Percentiles rank a stretch among this genome's conserved stretches.
These are phyloP conservation scores for Suillus fuscotomentosus DNA, from an alignment of 768 basidiomycete species.

Conservation along the genomic window DNA sequence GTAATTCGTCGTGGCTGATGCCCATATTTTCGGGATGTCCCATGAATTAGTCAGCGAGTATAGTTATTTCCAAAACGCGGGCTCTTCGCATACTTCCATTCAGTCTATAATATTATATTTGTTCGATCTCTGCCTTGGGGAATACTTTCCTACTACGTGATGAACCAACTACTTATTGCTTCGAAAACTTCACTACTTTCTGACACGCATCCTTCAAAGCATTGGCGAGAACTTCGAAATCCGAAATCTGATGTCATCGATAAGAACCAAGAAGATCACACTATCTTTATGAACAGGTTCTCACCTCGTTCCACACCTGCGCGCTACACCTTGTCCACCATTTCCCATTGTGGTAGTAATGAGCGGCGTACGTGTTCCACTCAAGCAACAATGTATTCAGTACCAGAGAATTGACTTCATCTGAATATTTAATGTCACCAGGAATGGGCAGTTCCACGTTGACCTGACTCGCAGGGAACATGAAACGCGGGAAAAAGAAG, in stretches of 20 bases:
- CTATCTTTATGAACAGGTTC: background rate
- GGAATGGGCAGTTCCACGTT: constrained; percentile 41
- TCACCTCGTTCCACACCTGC: constrained; percentile 33
- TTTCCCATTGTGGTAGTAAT: constrained; percentile 26
- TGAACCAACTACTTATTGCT: background rate
- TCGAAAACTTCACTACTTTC: constrained; percentile 15
- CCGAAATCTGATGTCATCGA: constrained; percentile 22
- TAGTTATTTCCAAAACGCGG: background rate
- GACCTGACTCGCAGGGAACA: constrained; percentile 22
- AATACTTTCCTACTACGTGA: background rate
- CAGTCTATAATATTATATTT: background rate
- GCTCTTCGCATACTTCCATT: background rate
- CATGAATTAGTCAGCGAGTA: background rate
- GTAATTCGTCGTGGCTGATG: background rate
- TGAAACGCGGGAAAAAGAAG: background rate
- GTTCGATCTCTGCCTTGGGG: background rate
- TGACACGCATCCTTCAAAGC: constrained; percentile 24
- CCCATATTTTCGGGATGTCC: background rate
- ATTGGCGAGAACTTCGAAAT: constrained; percentile 28
- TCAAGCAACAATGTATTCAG: constrained; percentile 18
- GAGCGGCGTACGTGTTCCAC: constrained; percentile 14
- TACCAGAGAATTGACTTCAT: constrained; percentile 15
- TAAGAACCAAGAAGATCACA: background rate
- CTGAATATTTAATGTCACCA: constrained; percentile 21
- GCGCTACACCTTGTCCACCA: constrained; percentile 33